These are phyloP conservation scores for Talaromyces rugulosus DNA, from an alignment of 2,329 filamentous ascomycete species.

Conservation along the genomic window DNA sequence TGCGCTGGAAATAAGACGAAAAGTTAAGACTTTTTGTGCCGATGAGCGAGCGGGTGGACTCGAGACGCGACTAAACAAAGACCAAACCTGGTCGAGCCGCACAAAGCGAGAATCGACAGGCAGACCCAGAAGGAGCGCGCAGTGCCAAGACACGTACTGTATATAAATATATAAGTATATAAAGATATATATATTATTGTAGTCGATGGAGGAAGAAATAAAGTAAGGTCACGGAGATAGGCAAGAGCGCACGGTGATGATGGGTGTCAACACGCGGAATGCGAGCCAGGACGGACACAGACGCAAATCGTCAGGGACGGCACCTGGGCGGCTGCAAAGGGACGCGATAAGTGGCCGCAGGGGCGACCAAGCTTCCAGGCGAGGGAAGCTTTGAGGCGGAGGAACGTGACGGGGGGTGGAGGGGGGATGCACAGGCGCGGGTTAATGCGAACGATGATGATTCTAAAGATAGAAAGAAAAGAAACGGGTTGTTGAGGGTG, in stretches of 20 bases:
- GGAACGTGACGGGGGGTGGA: not conserved
- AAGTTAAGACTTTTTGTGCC: not conserved
- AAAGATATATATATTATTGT: not conserved
- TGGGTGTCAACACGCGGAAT: not conserved
- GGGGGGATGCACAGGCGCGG: slow-evolving; percentile 2
- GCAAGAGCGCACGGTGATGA: not conserved
- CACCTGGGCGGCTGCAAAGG: slow-evolving; percentile 5
- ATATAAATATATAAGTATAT: too few relatives aligned
- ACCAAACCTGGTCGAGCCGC: not conserved
- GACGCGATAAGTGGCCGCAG: slow-evolving; percentile 4
- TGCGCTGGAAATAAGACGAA: not conserved
- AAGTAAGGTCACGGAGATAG: not conserved
- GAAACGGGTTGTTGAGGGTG: slow-evolving; percentile 8
- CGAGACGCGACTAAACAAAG: not conserved
- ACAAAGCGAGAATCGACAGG: not conserved
- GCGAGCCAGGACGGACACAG: not conserved
- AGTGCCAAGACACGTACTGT: not conserved
- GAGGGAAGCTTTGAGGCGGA: slow-evolving; percentile 6
- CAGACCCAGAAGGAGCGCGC: not conserved
- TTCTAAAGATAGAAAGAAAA: slow-evolving; percentile 30
- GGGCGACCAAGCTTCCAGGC: slow-evolving; percentile 4
- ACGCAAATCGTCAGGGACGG: not conserved
- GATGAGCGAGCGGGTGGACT: not conserved
- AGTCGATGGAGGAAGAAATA: not conserved
- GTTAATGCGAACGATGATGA: slow-evolving; percentile 17